Base-by-base conservation (phyloP, 352 stramenopile genomes). In the Phytophthora constricta region DNA sequence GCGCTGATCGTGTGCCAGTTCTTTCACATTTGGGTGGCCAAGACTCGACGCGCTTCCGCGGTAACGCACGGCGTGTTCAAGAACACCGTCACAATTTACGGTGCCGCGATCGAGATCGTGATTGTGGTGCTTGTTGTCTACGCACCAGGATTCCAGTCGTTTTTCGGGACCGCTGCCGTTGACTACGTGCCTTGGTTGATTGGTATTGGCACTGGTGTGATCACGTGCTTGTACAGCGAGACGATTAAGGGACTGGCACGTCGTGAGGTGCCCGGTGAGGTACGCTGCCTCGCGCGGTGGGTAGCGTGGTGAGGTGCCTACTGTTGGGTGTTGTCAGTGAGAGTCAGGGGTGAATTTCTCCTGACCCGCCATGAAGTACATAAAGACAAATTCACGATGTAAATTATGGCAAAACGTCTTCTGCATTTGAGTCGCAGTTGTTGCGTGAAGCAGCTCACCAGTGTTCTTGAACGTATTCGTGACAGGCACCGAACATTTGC, bases 11-110 rank as follows among this genome's bases (percentile, higher is more conserved):
- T 95, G 28, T 84, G 88, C 34, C 91, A 97, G 68, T 94, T 90
- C 62, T 90, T 86, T 41, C 83, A 95, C 66, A 68, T 97, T 14
- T 79, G 94, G 58, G 79, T 96, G 58, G 93, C 72, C 62, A 97
- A 96, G 82, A 96, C 91, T 23, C 77, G 91, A 14, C 88, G 84
- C 58, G 68, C 86, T 22, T 92, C 80, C 1, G 79, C 96, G 52
- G 61, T 75, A 34, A 74, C 80, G 19, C 82, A 96, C 54, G 77
- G 89, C 23, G 66, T 96, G 61, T 77, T 82, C 39, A 95, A 95
- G 72, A 87, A 79, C 31, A 66, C 79, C 1, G 89, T 96, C 64
- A 94, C 93, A 47, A 87, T 96, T 27, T 84, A 79, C 50, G 76
- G 79, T 11, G 69, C 59, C 26, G 49, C 65, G 14, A 70, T 79